Percentiles rank a stretch among this genome's conserved stretches.
phyloP scores from a whole-genome alignment of 1,284 basidiomycete species.

The Tetrapyrgos nigripes region DNA sequence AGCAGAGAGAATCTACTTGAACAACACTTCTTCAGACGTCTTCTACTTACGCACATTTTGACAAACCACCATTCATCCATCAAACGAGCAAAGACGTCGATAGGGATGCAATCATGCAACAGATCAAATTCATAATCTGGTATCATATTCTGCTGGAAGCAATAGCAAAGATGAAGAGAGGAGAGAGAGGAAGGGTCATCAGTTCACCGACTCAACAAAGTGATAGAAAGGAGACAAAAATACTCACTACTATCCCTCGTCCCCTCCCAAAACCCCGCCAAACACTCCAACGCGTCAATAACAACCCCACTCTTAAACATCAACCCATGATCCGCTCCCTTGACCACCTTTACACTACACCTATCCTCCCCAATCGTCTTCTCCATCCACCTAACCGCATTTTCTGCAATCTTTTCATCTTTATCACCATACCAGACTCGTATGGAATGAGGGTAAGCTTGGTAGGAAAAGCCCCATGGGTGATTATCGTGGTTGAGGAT shows the following conservation, averaged over 20 bases:
- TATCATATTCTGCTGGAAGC: too few species aligned
- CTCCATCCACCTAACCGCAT: conserved; percentile 91
- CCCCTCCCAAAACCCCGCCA: conserved; percentile 64
- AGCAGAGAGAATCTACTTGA: too few species aligned
- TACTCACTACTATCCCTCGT: neutral
- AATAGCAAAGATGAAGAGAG: too few species aligned
- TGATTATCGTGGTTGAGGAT: conserved; percentile 88
- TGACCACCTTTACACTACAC: conserved; percentile 83
- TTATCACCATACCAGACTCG: conserved; percentile 93
- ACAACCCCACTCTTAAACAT: conserved; percentile 92
- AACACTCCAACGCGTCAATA: conserved; percentile 84
- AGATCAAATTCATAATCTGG: too few species aligned
- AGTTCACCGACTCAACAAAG: too few species aligned
- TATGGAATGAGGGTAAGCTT: conserved; percentile 79
- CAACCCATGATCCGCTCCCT: conserved; percentile 88
- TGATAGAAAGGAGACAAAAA: neutral
- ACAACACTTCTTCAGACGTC: too few species aligned
- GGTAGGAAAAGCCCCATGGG: conserved; percentile 86
- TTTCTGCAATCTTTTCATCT: conserved; percentile 92
- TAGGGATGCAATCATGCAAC: too few species aligned
- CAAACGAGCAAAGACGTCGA: too few species aligned
- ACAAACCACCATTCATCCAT: too few species aligned
- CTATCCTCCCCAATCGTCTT: conserved; percentile 78
- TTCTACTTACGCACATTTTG: too few species aligned
- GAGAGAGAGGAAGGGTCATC: too few species aligned